Percentiles rank a stretch among this genome's conserved stretches.
These are phyloP conservation scores for Chrysanthemum makinoi DNA, from an alignment of 129 eudicot genomes.

Conservation along the genomic window DNA sequence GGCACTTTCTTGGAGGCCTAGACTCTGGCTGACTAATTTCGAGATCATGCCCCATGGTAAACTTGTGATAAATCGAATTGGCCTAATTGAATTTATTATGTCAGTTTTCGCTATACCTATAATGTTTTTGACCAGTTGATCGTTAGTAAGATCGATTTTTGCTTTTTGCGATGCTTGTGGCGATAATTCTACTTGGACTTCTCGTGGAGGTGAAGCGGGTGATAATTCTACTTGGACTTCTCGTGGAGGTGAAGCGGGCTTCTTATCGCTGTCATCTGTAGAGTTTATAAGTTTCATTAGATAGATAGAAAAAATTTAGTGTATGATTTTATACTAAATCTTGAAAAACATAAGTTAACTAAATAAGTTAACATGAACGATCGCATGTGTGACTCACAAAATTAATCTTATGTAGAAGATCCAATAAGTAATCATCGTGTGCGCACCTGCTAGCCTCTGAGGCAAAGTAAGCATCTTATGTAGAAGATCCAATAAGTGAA, in stretches of 20 bases:
- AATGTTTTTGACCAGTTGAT: not conserved
- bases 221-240: conserved; percentile 1
- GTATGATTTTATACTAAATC: not conserved
- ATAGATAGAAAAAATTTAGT: too few species aligned
- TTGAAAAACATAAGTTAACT: not conserved
- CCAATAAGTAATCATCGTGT: too few species aligned
- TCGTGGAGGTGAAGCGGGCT: not conserved
- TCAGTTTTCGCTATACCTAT: not conserved
- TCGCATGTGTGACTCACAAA: not conserved
- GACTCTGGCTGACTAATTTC: not conserved
- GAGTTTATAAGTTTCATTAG: too few species aligned
- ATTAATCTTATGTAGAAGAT: too few species aligned
- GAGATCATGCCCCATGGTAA: conserved; percentile 22
- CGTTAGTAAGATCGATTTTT: not conserved
- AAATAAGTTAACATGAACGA: not conserved
- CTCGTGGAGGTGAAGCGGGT: too few species aligned
- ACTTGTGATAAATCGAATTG: not conserved
- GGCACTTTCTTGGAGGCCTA: conserved; percentile 1
- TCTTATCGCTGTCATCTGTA: not conserved
- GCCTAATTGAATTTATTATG: not conserved
- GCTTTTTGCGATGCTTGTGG: not conserved
- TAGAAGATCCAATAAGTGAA: conserved; percentile 24
- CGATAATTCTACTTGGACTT: too few species aligned
- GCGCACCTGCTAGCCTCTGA: not conserved
- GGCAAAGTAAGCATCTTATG: conserved; percentile 12